Conservation (phyloP, 1,284 basidiomycete species). For the Sutorius eximius region DNA sequence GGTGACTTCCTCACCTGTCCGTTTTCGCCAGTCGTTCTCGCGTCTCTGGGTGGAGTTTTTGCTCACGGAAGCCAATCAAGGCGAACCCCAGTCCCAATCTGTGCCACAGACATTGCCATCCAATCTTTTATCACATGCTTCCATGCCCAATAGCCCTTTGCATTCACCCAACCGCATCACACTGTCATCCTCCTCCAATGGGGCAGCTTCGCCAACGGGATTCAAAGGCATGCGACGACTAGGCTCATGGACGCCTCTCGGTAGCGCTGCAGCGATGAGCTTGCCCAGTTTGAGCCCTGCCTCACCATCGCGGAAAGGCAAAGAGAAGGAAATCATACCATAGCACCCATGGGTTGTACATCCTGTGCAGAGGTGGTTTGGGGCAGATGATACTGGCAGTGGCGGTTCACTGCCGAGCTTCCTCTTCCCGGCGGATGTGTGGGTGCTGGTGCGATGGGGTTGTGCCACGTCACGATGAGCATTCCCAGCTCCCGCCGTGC, state of each 20-base stretch:
- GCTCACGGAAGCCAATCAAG: conserved; percentile 80
- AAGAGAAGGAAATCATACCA: conserved; percentile 44
- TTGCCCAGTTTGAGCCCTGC: conserved; percentile 50
- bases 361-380: not conserved
- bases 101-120: conserved; percentile 32
- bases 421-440: not conserved
- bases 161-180: conserved; percentile 26
- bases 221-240: conserved; percentile 45
- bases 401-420: not conserved
- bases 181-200: conserved; percentile 15
- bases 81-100: conserved; percentile 35
- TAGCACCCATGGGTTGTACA: conserved; percentile 1
- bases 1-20: not conserved
- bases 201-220: conserved; percentile 34
- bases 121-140: conserved; percentile 38
- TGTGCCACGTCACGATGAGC: conserved; percentile 8
- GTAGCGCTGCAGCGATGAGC: conserved; percentile 44
- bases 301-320: conserved; percentile 46
- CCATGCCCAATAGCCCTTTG: conserved; percentile 54
- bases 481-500: not conserved
- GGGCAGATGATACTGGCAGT: conserved; percentile 4
- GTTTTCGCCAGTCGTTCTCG: conserved; percentile 76
- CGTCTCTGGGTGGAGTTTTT: conserved; percentile 95
- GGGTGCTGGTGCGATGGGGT: conserved; percentile 7
- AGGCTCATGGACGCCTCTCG: conserved; percentile 44